These are phyloP conservation scores for Claviceps quebecensis DNA, from an alignment of 2,329 filamentous ascomycete genomes.

Conservation along the genomic window DNA sequence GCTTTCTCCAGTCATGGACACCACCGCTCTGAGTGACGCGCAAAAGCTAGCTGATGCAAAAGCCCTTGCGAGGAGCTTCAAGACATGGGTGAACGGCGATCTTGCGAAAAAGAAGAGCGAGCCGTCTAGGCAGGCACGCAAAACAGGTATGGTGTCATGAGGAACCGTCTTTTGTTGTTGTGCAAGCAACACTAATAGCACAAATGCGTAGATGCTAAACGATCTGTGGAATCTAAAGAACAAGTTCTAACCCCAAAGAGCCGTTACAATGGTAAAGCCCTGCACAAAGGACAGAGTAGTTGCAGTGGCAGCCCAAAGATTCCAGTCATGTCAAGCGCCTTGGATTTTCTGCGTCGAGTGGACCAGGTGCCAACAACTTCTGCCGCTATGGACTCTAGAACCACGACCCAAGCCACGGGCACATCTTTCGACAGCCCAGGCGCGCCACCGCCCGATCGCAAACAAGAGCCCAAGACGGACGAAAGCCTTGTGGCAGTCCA, in stretches of 20 bases:
- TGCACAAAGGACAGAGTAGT: constrained; percentile 3
- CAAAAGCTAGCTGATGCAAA: constrained; percentile 15
- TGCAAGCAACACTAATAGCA: neutral
- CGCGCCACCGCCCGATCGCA: neutral
- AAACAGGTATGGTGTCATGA: neutral
- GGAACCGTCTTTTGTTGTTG: neutral
- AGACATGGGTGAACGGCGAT: constrained; percentile 5
- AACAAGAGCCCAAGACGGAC: neutral
- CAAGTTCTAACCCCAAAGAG: constrained; percentile 1
- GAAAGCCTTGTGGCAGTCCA: neutral
- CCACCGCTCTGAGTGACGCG: constrained; percentile 11
- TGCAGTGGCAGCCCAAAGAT: neutral
- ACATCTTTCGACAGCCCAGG: neutral
- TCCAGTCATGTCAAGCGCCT: neutral
- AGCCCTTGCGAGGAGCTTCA: constrained; percentile 15
- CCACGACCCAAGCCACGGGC: too few relatives aligned
- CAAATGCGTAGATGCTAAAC: neutral
- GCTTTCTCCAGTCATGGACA: constrained; percentile 5
- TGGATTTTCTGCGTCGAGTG: constrained; percentile 3
- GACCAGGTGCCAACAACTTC: neutral
- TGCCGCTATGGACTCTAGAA: neutral
- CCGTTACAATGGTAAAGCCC: neutral
- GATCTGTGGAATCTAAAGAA: neutral
- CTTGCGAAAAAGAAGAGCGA: neutral
- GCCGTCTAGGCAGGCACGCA: neutral